phyloP scores from a whole-genome alignment of 345 rosid species.

The Alliaria petiolata region DNA sequence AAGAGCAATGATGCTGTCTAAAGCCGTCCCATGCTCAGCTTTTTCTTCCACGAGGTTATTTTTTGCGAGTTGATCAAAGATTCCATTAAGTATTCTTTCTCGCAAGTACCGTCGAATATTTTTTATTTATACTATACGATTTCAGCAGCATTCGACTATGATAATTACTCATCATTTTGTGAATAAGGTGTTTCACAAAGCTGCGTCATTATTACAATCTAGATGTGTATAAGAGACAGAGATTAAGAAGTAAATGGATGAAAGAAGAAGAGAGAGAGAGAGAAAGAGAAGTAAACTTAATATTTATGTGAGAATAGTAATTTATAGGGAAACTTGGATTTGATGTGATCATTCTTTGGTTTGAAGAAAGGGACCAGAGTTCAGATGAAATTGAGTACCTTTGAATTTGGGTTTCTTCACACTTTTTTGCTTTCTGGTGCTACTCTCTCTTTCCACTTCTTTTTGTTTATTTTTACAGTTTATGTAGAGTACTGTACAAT shows the following conservation, averaged over 20 bases:
- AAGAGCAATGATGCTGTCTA: conserved; percentile 33
- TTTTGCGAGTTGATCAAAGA: neutral
- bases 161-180: conserved; percentile 21
- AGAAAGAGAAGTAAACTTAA: conserved; percentile 6
- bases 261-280: neutral
- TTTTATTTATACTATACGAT: neutral
- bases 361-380: conserved; percentile 19
- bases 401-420: conserved; percentile 29
- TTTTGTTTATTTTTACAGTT: no score
- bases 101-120: neutral
- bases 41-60: conserved; percentile 22
- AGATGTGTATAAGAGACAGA: no score
- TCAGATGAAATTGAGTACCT: conserved; percentile 28
- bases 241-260: neutral
- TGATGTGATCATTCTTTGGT: conserved; percentile 28
- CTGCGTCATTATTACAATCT: no score
- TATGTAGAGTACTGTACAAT: neutral
- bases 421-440: neutral
- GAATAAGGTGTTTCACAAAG: no score
- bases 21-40: conserved; percentile 36
- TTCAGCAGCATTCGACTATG: conserved; percentile 14
- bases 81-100: neutral
- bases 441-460: conserved; percentile 3
- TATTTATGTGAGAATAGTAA: neutral
- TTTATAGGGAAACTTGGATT: conserved; percentile 23